A percentile compares a stretch with the other conserved stretches of the same genome.
phyloP scores from a whole-genome alignment of 2,329 filamentous ascomycete species.

The Alternaria atra region DNA sequence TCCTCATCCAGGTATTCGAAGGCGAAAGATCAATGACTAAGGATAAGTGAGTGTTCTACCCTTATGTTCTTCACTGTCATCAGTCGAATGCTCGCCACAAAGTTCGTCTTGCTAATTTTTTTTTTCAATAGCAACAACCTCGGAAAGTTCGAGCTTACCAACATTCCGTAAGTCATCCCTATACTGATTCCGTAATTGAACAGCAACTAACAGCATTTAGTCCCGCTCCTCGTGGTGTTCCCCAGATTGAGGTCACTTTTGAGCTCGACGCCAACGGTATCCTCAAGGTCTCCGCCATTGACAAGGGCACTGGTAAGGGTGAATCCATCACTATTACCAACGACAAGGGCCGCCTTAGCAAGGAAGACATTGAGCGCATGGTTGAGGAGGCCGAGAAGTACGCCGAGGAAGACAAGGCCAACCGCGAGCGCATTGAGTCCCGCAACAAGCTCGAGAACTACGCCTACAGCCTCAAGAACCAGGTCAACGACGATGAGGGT shows the following conservation, averaged over 20 bases:
- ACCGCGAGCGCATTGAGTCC: slow-evolving; percentile 94
- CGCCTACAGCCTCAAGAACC: slow-evolving; percentile 98
- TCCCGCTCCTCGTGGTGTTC: slow-evolving; percentile 92
- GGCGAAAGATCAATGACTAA: slow-evolving; percentile 94
- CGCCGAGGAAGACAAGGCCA: slow-evolving; percentile 98
- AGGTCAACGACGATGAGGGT: slow-evolving; percentile 95
- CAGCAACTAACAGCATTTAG: slow-evolving; percentile 31
- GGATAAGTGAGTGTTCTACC: slow-evolving; percentile 58
- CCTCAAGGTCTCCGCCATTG: slow-evolving; percentile 91
- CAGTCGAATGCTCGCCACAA: too few relatives aligned
- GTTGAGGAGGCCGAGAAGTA: slow-evolving; percentile 98
- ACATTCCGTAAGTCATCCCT: slow-evolving; percentile 70
- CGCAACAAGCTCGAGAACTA: slow-evolving; percentile 99
- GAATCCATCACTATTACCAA: slow-evolving; percentile 99
- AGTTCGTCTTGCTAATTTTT: too few relatives aligned
- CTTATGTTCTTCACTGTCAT: neutral
- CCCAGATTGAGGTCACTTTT: slow-evolving; percentile 98
- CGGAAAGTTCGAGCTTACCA: slow-evolving; percentile 97
- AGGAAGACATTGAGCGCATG: slow-evolving; percentile 99
- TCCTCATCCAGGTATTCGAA: slow-evolving; percentile 95
- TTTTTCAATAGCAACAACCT: slow-evolving; percentile 75
- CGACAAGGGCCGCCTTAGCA: slow-evolving; percentile 96
- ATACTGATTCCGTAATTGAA: neutral
- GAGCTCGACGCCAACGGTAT: slow-evolving; percentile 99
- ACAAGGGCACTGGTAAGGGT: slow-evolving; percentile 97